Base-by-base conservation (phyloP, 495 filamentous ascomycete genomes). In the Penicillium cinerascens region DNA sequence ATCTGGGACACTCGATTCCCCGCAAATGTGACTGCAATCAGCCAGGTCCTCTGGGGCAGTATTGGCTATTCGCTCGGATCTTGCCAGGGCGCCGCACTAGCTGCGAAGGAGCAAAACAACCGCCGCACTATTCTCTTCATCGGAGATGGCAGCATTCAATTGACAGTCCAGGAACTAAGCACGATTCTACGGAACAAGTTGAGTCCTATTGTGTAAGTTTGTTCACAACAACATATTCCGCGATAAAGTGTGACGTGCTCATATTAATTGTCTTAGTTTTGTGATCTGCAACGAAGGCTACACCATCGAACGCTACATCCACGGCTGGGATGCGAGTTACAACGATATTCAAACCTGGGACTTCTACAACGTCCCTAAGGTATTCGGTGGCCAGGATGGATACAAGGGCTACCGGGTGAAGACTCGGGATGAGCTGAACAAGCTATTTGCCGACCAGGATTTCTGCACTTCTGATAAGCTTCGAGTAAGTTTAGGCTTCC, bases 1-100 rank as follows among this genome's bases (percentile, higher is more conserved):
- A 88, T 95, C 55, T 90, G 86, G 82, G 89, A 95, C 48, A 91
- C 88, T 26, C 83, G 83, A 20, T 93, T 95, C 75, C 90, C 90
- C 1, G 65, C 78, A 21, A 74, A 80, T 22, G 88, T 92, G 1
- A 88, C 80, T 4, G 87, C 87, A 16, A 79, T 95, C 55, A 89
- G 82, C 41, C 91, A 96, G 66, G 86, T 92, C 1, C 80, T 96
- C 9, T 95, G 90, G 89, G 90, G 91, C 35, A 89, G 84, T 51
- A 95, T 96, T 59, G 91, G 87, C 0, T 92, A 88, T 67, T 84
- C 88, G 0, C 83, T 91, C 23, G 88, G 88, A 17, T 85, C 88
- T 9, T 83, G 85, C 43, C 87, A 90, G 63, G 89, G 89, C 26
- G 87, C 87, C 5, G 85, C 83, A 1, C 68, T 91, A 41, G 89